These are phyloP conservation scores for Phytophthora niederhauseri DNA, from an alignment of 352 stramenopile species.

Conservation along the genomic window DNA sequence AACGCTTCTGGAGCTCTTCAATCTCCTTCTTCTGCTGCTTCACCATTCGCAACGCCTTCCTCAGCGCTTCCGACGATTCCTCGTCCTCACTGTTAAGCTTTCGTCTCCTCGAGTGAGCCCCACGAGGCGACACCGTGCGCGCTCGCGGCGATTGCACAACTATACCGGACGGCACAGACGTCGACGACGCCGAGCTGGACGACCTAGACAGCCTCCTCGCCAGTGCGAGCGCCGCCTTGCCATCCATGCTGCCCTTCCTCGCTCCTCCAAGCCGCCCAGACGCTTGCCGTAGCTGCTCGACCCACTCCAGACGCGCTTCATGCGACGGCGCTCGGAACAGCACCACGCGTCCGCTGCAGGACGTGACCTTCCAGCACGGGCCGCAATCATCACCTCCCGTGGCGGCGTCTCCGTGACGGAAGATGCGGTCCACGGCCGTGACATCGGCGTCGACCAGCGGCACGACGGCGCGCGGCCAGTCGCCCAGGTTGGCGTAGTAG, in stretches of 20 bases:
- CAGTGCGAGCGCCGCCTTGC: slow-evolving; percentile 34
- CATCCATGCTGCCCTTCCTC: slow-evolving; percentile 35
- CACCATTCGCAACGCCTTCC: slow-evolving; percentile 69
- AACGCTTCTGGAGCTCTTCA: slow-evolving; percentile 47
- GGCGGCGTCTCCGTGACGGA: slow-evolving; percentile 33
- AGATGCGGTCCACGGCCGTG: slow-evolving; percentile 66
- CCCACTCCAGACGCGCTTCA: slow-evolving; percentile 57
- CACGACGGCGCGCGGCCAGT: slow-evolving; percentile 58
- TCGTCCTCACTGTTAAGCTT: slow-evolving; percentile 36
- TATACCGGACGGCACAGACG: slow-evolving; percentile 24
- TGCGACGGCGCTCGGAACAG: slow-evolving; percentile 67
- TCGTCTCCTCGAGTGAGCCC: slow-evolving; percentile 17
- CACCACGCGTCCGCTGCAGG: slow-evolving; percentile 53
- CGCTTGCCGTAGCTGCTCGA: slow-evolving; percentile 51
- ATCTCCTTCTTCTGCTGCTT: slow-evolving; percentile 79
- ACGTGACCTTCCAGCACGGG: slow-evolving; percentile 79
- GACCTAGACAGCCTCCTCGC: slow-evolving; percentile 36
- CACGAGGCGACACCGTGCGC: slow-evolving; percentile 4
- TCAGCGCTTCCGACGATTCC: slow-evolving; percentile 66
- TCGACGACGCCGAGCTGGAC: slow-evolving; percentile 34
- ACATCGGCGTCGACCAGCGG: slow-evolving; percentile 54
- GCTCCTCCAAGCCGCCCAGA: slow-evolving; percentile 3
- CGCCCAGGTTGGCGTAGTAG: slow-evolving; percentile 63
- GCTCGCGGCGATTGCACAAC: slow-evolving; percentile 27
- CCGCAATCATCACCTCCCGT: slow-evolving; percentile 55